Evolutionary conservation across 441 rosid genomes (phyloP).

Genomic region (Gossypium davidsonii): DNA sequence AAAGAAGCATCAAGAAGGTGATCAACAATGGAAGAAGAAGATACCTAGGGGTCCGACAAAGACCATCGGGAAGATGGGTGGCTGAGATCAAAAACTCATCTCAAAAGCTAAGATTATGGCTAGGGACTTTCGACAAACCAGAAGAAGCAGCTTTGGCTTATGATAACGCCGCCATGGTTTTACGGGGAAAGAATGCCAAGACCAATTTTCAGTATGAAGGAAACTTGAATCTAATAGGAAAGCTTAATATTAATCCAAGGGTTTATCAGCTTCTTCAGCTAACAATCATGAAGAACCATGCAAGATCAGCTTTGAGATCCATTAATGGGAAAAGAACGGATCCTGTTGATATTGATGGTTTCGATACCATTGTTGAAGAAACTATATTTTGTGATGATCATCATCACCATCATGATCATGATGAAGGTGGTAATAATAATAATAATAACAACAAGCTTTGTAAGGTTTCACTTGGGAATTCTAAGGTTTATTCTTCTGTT

Average conservation of each 20-base stretch:
- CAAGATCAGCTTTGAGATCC: constrained; percentile 10
- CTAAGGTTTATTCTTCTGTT: constrained; percentile 56
- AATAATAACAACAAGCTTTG: constrained; percentile 5
- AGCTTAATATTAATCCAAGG: constrained; percentile 25
- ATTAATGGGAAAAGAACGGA: not conserved
- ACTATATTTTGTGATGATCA: constrained; percentile 28
- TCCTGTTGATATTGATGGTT: not conserved
- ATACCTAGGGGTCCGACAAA: constrained; percentile 49
- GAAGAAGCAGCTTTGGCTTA: constrained; percentile 51
- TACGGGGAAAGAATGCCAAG: constrained; percentile 42
- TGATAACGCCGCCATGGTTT: constrained; percentile 41
- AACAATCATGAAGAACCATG: constrained; percentile 31
- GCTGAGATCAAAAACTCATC: constrained; percentile 46
- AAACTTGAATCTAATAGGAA: constrained; percentile 5
- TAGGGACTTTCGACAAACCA: constrained; percentile 43
- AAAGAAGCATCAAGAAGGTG: constrained; percentile 6
- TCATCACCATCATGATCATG: not conserved
- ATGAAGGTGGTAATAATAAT: not conserved
- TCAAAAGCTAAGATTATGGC: constrained; percentile 47
- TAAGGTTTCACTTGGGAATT: constrained; percentile 30
- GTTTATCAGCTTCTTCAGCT: constrained; percentile 29
- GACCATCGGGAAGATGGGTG: constrained; percentile 58
- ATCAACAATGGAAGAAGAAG: constrained; percentile 3
- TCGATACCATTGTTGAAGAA: constrained; percentile 30
- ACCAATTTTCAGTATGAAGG: constrained; percentile 33